A percentile compares a stretch with the other conserved stretches of the same genome.
Evolutionary conservation across 148 eudicot species (phyloP).

Genomic region (Camellia japonica): DNA sequence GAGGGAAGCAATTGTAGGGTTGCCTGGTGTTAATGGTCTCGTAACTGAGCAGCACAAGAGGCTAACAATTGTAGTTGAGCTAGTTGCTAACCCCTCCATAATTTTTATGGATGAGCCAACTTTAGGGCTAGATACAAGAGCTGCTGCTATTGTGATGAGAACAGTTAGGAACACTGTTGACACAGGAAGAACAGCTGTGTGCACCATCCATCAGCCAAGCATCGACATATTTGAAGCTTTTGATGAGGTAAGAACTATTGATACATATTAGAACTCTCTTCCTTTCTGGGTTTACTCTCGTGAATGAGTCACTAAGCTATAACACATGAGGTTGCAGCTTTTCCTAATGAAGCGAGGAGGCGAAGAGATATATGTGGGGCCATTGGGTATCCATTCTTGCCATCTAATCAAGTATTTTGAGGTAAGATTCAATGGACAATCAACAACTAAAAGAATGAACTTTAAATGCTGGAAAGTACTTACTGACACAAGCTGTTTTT

Average conservation of each 20-base stretch:
- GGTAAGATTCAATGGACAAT: constrained; percentile 32
- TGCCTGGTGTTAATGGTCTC: constrained; percentile 71
- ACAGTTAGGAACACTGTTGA: constrained; percentile 78
- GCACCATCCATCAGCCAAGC: constrained; percentile 89
- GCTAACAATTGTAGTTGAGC: constrained; percentile 75
- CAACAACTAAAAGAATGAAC: neutral
- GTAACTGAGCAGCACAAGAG: constrained; percentile 77
- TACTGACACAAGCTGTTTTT: neutral
- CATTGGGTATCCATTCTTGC: constrained; percentile 59
- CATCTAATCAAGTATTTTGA: constrained; percentile 65
- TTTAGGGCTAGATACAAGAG: constrained; percentile 82
- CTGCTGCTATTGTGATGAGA: constrained; percentile 88
- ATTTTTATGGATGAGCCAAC: constrained; percentile 95
- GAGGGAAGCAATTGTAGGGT: constrained; percentile 53
- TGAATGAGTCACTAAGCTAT: neutral
- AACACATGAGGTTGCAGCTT: constrained; percentile 31
- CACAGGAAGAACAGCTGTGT: constrained; percentile 83
- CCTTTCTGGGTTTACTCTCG: neutral
- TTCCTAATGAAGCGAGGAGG: constrained; percentile 78
- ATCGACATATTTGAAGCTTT: constrained; percentile 85
- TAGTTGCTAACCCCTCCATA: constrained; percentile 82
- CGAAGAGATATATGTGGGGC: constrained; percentile 68
- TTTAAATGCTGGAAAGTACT: neutral
- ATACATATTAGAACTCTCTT: neutral
- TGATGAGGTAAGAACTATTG: constrained; percentile 53